A percentile compares a stretch with the other conserved stretches of the same genome.
phyloP scores from a whole-genome alignment of 164 flowering plant species.

The Euptelea pleiosperma region DNA sequence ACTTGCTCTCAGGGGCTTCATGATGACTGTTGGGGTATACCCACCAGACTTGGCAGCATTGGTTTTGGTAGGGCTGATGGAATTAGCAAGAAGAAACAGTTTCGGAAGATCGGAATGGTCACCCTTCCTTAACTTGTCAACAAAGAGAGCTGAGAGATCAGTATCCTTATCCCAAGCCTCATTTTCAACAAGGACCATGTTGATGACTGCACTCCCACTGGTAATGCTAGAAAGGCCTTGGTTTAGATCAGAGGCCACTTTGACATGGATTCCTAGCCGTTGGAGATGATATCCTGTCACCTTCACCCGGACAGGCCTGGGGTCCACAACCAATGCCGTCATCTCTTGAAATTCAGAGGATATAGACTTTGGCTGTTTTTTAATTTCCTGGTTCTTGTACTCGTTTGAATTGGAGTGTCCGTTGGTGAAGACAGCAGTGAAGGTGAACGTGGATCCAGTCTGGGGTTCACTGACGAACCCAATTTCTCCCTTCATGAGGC shows the following conservation, averaged over 20 bases:
- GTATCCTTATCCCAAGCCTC: conserved; percentile 67
- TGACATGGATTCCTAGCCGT: conserved; percentile 75
- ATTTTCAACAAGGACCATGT: conserved; percentile 71
- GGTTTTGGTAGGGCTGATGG: conserved; percentile 28
- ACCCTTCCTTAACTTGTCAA: conserved; percentile 28
- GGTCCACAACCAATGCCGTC: conserved; percentile 72
- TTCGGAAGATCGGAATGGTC: conserved; percentile 38
- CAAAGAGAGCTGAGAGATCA: conserved; percentile 25
- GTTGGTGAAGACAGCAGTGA: conserved; percentile 66
- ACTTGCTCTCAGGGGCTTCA: conserved; percentile 82
- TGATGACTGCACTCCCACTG: conserved; percentile 21
- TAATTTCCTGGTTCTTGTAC: conserved; percentile 35
- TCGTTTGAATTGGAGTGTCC: conserved; percentile 37
- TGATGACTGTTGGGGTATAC: conserved; percentile 42
- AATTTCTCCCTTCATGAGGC: conserved; percentile 91
- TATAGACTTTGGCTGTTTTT: conserved; percentile 35
- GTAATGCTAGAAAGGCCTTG: conserved; percentile 31
- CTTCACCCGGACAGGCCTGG: conserved; percentile 59
- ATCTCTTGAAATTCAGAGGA: conserved; percentile 63
- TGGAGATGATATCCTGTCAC: conserved; percentile 81
- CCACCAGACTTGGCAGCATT: conserved; percentile 22
- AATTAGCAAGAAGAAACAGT: conserved; percentile 59
- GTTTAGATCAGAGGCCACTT: conserved; percentile 45
- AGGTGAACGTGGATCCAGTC: conserved; percentile 83
- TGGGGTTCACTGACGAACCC: conserved; percentile 79